Conservation (phyloP, 2,329 filamentous ascomycete genomes). For the Stachybotrys elegans region DNA sequence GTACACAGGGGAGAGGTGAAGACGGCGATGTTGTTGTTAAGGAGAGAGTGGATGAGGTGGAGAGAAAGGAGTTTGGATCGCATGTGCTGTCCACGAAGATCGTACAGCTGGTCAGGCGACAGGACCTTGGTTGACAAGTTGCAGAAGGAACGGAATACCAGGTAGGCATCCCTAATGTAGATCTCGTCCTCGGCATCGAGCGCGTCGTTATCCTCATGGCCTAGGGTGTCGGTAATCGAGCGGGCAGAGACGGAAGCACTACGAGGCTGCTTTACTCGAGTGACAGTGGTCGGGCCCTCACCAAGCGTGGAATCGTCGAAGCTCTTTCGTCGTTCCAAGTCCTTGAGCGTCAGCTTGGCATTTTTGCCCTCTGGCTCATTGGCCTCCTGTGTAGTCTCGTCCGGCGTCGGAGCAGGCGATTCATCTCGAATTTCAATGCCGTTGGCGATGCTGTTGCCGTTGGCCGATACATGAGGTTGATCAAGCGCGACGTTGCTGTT, state of each 20-base stretch:
- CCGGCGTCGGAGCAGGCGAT: slow-evolving; percentile 26
- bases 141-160: slow-evolving; percentile 96
- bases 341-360: slow-evolving; percentile 60
- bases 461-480: slow-evolving; percentile 25
- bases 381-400: slow-evolving; percentile 20
- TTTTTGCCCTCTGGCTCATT: slow-evolving; percentile 28
- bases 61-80: slow-evolving; percentile 92
- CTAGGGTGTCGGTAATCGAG: slow-evolving; percentile 47
- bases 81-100: slow-evolving; percentile 92
- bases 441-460: slow-evolving; percentile 27
- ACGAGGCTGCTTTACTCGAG: slow-evolving; percentile 47
- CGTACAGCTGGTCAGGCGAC: slow-evolving; percentile 84
- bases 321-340: slow-evolving; percentile 62
- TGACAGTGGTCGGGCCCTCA: slow-evolving; percentile 63
- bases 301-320: slow-evolving; percentile 64
- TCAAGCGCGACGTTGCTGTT: slow-evolving; percentile 50
- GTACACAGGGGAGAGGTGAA: slow-evolving; percentile 90
- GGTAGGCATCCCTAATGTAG: slow-evolving; percentile 93
- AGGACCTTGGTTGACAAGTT: slow-evolving; percentile 92
- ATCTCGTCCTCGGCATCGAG: slow-evolving; percentile 82
- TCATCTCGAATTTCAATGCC: slow-evolving; percentile 33
- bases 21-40: slow-evolving; percentile 88
- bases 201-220: slow-evolving; percentile 53
- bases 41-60: slow-evolving; percentile 88
- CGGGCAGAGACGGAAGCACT: slow-evolving; percentile 47